A percentile compares a stretch with the other conserved stretches of the same genome.
phyloP scores from a whole-genome alignment of 495 filamentous ascomycete genomes.

The Lasiosphaeria ovina region DNA sequence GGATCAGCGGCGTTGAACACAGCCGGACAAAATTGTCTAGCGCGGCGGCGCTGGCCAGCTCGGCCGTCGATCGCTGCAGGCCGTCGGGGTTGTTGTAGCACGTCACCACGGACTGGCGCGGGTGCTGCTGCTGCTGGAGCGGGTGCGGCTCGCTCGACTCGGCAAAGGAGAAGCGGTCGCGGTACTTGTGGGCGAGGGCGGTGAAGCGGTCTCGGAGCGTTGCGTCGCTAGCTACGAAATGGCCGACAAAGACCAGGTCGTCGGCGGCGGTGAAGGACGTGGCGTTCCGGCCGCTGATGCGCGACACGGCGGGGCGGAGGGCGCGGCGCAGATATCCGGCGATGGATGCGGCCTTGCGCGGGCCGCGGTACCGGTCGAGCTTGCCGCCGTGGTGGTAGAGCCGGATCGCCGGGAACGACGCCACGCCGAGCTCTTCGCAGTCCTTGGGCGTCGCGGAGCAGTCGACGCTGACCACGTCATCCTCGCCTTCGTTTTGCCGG shows the following conservation, averaged over 20 bases:
- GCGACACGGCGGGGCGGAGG: constrained; percentile 33
- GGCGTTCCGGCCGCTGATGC: constrained; percentile 28
- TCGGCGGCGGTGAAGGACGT: constrained; percentile 37
- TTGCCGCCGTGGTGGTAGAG: constrained; percentile 37
- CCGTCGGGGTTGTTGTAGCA: constrained; percentile 44
- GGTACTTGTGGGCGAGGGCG: constrained; percentile 33
- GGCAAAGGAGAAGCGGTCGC: constrained; percentile 45
- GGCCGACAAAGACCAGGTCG: constrained; percentile 43
- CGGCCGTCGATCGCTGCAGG: constrained; percentile 32
- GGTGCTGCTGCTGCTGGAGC: no score
- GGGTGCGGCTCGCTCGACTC: constrained; percentile 11
- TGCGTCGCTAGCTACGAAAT: constrained; percentile 27
- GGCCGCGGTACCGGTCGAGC: constrained; percentile 40
- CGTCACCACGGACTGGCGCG: constrained; percentile 26
- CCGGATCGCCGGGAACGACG: constrained; percentile 49
- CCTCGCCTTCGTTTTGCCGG: constrained; percentile 24
- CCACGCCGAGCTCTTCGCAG: constrained; percentile 39
- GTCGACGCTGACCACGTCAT: constrained; percentile 40
- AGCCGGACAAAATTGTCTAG: constrained; percentile 38
- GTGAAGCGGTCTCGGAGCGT: constrained; percentile 22
- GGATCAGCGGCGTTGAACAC: constrained; percentile 39
- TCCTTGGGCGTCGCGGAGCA: constrained; percentile 38
- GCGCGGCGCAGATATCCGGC: constrained; percentile 39
- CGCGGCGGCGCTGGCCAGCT: constrained; percentile 26
- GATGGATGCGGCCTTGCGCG: constrained; percentile 38